Evolutionary conservation across 192 early-diverging fungal species (phyloP).

Genomic region (Diversispora eburnea): DNA sequence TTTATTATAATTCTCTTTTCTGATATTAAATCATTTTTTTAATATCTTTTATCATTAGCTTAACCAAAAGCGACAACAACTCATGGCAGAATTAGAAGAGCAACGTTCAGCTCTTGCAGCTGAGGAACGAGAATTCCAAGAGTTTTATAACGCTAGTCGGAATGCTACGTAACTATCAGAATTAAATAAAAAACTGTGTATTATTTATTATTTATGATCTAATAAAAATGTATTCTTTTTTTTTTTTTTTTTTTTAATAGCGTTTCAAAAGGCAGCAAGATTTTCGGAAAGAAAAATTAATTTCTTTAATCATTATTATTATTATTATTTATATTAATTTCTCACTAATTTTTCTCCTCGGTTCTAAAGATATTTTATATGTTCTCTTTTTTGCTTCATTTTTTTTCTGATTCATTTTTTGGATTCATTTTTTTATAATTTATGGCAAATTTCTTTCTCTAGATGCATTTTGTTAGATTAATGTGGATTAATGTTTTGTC

Average conservation of each 20-base stretch:
- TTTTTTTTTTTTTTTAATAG: not conserved
- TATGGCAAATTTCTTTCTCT: too few relatives aligned
- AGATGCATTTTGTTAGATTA: too few relatives aligned
- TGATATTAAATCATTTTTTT: not conserved
- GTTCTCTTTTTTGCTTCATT: too few relatives aligned
- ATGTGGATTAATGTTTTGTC: too few relatives aligned
- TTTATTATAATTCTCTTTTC: not conserved
- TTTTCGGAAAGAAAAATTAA: conserved; percentile 31
- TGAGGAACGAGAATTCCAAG: conserved; percentile 31
- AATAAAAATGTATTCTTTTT: not conserved
- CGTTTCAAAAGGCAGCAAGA: conserved; percentile 29
- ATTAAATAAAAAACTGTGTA: not conserved
- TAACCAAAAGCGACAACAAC: conserved; percentile 27
- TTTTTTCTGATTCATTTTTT: too few relatives aligned
- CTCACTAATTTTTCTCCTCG: conserved; percentile 2
- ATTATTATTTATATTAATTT: not conserved
- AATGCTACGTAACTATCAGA: conserved; percentile 7
- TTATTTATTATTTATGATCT: not conserved
- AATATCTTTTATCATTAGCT: not conserved
- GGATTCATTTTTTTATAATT: too few relatives aligned
- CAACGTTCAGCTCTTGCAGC: conserved; percentile 27
- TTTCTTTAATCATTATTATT: not conserved
- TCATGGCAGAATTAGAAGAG: conserved; percentile 32
- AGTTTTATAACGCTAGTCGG: conserved; percentile 19
- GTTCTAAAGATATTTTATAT: not conserved